A percentile compares a stretch with the other conserved stretches of the same genome.
Evolutionary conservation across 345 rosid genomes (phyloP).

Genomic region (Salix koriyanagi): DNA sequence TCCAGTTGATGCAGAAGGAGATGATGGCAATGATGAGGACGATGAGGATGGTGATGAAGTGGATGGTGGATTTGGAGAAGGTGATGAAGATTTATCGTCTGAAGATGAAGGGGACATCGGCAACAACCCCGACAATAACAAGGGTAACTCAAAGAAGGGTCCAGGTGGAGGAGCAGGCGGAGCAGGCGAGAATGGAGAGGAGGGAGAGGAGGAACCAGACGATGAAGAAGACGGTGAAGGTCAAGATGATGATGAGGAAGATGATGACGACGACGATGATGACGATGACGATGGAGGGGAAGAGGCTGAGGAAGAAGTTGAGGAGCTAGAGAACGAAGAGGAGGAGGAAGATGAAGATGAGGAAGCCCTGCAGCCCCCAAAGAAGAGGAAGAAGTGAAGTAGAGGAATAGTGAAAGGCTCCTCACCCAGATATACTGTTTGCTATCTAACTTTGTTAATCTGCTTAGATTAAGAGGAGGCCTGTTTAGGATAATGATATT

Average conservation of each 20-base stretch:
- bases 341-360: constrained; percentile 77
- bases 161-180: constrained; percentile 36
- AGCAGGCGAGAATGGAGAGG: constrained; percentile 42
- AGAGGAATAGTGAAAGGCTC: constrained; percentile 18
- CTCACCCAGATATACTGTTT: not conserved
- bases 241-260: constrained; percentile 11
- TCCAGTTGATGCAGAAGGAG: constrained; percentile 61
- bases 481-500: constrained; percentile 18
- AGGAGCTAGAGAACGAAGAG: constrained; percentile 37
- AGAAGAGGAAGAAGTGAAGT: constrained; percentile 89
- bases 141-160: constrained; percentile 45
- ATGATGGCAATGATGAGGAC: constrained; percentile 31
- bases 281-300: constrained; percentile 37
- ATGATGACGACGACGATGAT: constrained; percentile 26
- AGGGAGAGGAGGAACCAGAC: constrained; percentile 23
- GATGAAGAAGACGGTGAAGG: constrained; percentile 24
- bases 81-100: constrained; percentile 54
- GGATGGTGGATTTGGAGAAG: constrained; percentile 46
- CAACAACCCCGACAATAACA: constrained; percentile 37
- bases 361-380: constrained; percentile 83
- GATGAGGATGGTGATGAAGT: constrained; percentile 25
- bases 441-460: constrained; percentile 25
- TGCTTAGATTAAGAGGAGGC: constrained; percentile 13
- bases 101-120: constrained; percentile 45
- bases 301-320: constrained; percentile 37